These are phyloP conservation scores for Carpinus fangiana DNA, from an alignment of 306 rosid genomes.

Conservation along the genomic window DNA sequence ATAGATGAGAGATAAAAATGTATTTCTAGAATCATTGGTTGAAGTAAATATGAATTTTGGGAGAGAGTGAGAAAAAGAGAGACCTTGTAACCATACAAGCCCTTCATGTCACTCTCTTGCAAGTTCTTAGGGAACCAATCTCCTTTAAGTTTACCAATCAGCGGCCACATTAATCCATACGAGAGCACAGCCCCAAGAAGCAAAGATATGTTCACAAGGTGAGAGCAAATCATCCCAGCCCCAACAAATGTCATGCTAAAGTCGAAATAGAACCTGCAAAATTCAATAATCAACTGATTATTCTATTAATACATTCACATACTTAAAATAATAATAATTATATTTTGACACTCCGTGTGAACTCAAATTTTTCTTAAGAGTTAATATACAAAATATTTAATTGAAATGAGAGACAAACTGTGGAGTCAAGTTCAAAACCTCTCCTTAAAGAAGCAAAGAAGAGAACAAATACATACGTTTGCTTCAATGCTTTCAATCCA, in stretches of 20 bases:
- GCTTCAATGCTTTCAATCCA: slow-evolving; percentile 88
- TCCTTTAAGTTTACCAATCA: slow-evolving; percentile 59
- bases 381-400: too few species aligned
- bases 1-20: too few species aligned
- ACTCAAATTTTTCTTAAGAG: too few species aligned
- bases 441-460: neutral
- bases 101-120: slow-evolving; percentile 80
- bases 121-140: slow-evolving; percentile 69
- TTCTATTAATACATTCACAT: too few species aligned
- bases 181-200: slow-evolving; percentile 87
- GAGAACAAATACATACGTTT: slow-evolving; percentile 45
- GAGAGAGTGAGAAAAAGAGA: neutral
- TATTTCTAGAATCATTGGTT: too few species aligned
- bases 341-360: too few species aligned
- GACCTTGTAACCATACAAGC: slow-evolving; percentile 91
- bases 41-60: neutral
- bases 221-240: slow-evolving; percentile 98
- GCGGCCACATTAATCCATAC: slow-evolving; percentile 85
- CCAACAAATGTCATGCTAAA: slow-evolving; percentile 78
- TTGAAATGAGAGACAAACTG: too few species aligned
- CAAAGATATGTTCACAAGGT: slow-evolving; percentile 78
- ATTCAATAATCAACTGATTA: neutral
- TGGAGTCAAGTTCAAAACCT: too few species aligned
- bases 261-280: slow-evolving; percentile 84
- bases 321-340: too few species aligned